phyloP scores from a whole-genome alignment of 305 asterid species.

The Ilex paraguariensis region DNA sequence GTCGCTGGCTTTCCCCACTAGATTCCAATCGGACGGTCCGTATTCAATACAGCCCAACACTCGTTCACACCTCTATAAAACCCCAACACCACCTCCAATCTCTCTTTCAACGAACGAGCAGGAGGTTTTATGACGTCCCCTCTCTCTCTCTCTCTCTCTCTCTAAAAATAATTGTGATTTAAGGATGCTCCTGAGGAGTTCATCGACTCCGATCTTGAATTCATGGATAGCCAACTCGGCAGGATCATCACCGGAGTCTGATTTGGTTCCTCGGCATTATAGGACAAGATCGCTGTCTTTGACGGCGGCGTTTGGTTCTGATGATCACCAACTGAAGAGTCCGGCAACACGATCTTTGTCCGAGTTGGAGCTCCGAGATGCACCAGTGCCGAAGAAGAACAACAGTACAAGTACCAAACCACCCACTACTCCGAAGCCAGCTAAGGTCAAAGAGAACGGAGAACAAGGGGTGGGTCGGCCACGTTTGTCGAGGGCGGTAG shows the following conservation, averaged over 20 bases:
- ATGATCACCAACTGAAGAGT: constrained; percentile 27
- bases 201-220: constrained; percentile 61
- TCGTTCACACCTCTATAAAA: too few relatives aligned
- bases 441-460: constrained; percentile 28
- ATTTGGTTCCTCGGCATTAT: constrained; percentile 28
- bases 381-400: constrained; percentile 23
- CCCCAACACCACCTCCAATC: too few relatives aligned
- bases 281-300: constrained; percentile 42
- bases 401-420: constrained; percentile 25
- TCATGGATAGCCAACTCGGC: constrained; percentile 45
- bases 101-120: too few relatives aligned
- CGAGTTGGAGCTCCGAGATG: constrained; percentile 41
- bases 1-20: too few relatives aligned
- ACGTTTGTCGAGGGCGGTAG: constrained; percentile 1
- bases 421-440: constrained; percentile 28
- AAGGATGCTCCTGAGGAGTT: constrained; percentile 58
- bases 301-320: constrained; percentile 22
- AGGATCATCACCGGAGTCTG: constrained; percentile 62
- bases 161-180: not conserved
- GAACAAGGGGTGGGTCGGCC: constrained; percentile 16
- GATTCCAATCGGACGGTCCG: too few relatives aligned
- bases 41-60: too few relatives aligned
- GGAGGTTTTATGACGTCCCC: too few relatives aligned
- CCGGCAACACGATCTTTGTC: constrained; percentile 13
- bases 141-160: too few relatives aligned